Evolutionary conservation across 2,329 filamentous ascomycete species (phyloP).

Genomic region (Rutstroemia sp.): DNA sequence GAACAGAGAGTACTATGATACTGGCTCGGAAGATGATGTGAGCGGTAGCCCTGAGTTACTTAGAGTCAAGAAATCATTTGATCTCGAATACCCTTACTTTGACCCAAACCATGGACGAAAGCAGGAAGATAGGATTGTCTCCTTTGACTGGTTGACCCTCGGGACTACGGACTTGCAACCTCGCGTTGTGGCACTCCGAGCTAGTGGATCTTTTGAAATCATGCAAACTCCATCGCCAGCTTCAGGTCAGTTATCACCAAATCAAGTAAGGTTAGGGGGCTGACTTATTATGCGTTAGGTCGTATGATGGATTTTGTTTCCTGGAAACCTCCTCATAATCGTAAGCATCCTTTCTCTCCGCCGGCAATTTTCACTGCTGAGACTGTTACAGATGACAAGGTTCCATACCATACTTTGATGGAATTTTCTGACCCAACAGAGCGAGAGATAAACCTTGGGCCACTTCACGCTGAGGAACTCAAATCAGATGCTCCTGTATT

Average conservation of each 20-base stretch:
- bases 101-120: constrained; percentile 41
- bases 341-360: constrained; percentile 15
- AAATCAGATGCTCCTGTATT: constrained; percentile 50
- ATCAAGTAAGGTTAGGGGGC: not conserved
- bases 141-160: constrained; percentile 60
- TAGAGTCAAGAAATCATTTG: constrained; percentile 51
- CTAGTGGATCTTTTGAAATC: constrained; percentile 54
- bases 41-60: constrained; percentile 51
- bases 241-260: constrained; percentile 30
- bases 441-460: constrained; percentile 44
- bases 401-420: constrained; percentile 48
- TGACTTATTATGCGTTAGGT: not conserved
- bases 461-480: constrained; percentile 46
- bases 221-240: constrained; percentile 53
- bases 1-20: constrained; percentile 43
- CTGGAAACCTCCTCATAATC: constrained; percentile 51
- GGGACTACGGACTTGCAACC: constrained; percentile 48
- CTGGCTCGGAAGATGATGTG: constrained; percentile 36
- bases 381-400: constrained; percentile 36
- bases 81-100: constrained; percentile 52
- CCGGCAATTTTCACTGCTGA: not conserved
- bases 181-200: constrained; percentile 51
- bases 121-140: constrained; percentile 50
- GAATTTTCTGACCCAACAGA: constrained; percentile 47
- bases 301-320: constrained; percentile 54